Percentiles rank a stretch among this genome's conserved stretches.
These are phyloP conservation scores for Tricholoma sp. DNA, from an alignment of 768 basidiomycete genomes.

Conservation along the genomic window DNA sequence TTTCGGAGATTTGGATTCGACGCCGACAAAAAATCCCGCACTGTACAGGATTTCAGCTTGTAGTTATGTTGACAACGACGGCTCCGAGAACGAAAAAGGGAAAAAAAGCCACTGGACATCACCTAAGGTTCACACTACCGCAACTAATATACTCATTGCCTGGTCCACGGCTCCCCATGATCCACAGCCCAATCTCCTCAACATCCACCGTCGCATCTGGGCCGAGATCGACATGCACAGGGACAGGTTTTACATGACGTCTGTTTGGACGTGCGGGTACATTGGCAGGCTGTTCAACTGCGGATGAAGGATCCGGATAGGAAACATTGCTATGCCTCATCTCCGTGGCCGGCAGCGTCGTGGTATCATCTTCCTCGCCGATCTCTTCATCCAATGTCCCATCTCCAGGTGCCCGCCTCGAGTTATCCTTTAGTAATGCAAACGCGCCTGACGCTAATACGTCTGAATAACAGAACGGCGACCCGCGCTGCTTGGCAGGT, in stretches of 20 bases:
- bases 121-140: slow-evolving; percentile 24
- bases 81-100: no score
- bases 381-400: background rate
- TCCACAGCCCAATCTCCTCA: slow-evolving; percentile 57
- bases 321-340: background rate
- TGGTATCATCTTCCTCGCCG: background rate
- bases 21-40: no score
- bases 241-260: background rate
- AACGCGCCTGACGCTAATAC: slow-evolving; percentile 2
- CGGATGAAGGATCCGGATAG: background rate
- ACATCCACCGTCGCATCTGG: slow-evolving; percentile 35
- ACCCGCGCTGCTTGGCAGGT: slow-evolving; percentile 7
- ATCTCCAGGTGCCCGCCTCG: background rate
- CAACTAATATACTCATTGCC: slow-evolving; percentile 59
- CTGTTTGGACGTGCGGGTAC: background rate
- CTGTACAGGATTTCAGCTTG: no score
- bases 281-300: background rate
- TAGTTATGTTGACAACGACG: no score
- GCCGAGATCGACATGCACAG: slow-evolving; percentile 44
- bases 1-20: no score
- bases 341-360: background rate
- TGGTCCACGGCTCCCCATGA: slow-evolving; percentile 63
- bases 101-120: background rate
- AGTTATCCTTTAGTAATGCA: background rate
- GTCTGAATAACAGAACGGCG: slow-evolving; percentile 17